Conservation (phyloP, 495 filamentous ascomycete species). For the Penicillium malachiteum region DNA sequence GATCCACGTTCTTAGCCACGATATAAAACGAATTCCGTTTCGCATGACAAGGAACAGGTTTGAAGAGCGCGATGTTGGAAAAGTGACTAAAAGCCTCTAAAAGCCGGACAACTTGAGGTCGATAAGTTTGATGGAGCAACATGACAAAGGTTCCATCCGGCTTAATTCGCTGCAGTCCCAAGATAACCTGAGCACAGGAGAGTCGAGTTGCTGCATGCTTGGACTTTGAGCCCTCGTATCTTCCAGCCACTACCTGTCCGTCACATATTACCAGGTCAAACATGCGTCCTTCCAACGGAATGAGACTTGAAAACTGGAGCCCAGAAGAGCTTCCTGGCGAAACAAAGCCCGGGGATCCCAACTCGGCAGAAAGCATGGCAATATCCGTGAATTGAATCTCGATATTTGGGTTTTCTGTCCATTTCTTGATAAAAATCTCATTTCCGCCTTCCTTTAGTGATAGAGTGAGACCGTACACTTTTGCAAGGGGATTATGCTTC, state of each 20-base stretch:
- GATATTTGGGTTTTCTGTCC: neutral
- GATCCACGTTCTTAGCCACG: slow-evolving; percentile 8
- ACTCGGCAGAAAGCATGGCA: slow-evolving; percentile 5
- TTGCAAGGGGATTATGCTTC: neutral
- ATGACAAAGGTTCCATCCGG: slow-evolving; percentile 4
- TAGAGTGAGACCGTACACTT: neutral
- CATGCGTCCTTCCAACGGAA: neutral
- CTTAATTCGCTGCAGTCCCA: slow-evolving; percentile 7
- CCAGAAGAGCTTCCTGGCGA: neutral
- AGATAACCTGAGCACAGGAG: neutral
- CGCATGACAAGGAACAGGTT: neutral
- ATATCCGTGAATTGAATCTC: slow-evolving; percentile 2
- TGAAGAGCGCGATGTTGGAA: slow-evolving; percentile 5
- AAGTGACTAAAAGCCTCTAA: slow-evolving; percentile 1
- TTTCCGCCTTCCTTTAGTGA: neutral
- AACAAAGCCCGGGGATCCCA: slow-evolving; percentile 1
- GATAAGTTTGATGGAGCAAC: slow-evolving; percentile 4
- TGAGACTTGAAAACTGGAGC: neutral
- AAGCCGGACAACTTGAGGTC: slow-evolving; percentile 1
- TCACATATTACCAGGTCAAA: slow-evolving; percentile 4
- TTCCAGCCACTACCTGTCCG: neutral
- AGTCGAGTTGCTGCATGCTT: neutral
- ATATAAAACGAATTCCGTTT: slow-evolving; percentile 10
- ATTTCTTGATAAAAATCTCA: neutral
- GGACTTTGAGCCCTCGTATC: neutral